Conservation (phyloP, 2,329 filamentous ascomycete species). For the Ophiostoma sp. region DNA sequence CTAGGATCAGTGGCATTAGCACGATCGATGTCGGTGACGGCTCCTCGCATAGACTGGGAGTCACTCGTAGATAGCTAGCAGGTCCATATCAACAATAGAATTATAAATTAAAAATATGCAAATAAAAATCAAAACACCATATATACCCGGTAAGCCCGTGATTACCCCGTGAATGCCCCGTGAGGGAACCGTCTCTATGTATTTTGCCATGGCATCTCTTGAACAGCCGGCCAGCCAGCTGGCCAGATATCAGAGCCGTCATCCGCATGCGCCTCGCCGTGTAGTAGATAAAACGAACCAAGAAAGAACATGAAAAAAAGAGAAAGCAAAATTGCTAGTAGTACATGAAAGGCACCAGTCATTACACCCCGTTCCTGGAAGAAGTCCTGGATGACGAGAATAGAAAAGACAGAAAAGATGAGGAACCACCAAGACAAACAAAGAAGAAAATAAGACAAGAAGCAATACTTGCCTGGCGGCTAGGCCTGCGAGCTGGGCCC, state of each 20-base stretch:
- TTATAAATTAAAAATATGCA: background rate
- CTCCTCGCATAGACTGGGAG: background rate
- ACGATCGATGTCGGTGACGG: background rate
- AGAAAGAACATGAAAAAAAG: background rate
- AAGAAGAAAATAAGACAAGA: background rate
- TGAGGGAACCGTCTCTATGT: slow-evolving; percentile 23
- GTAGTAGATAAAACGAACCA: background rate
- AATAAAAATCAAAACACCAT: slow-evolving; percentile 3
- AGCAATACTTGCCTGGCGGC: background rate
- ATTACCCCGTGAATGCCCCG: slow-evolving; percentile 14
- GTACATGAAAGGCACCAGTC: background rate
- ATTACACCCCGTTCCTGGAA: background rate
- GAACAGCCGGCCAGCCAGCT: slow-evolving; percentile 17
- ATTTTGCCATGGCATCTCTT: slow-evolving; percentile 5
- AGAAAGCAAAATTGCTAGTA: background rate
- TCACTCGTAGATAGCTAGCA: background rate
- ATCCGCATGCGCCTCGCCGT: slow-evolving; percentile 1
- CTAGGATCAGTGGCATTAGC: background rate
- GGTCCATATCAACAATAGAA: background rate
- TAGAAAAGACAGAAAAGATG: background rate
- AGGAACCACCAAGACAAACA: background rate
- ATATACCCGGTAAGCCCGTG: background rate
- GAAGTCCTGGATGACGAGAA: background rate
- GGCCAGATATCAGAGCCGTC: background rate
- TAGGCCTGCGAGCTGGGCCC: slow-evolving; percentile 17